Evolutionary conservation across 2,329 filamentous ascomycete species (phyloP).

Genomic region (Colletotrichum tamarilloi): DNA sequence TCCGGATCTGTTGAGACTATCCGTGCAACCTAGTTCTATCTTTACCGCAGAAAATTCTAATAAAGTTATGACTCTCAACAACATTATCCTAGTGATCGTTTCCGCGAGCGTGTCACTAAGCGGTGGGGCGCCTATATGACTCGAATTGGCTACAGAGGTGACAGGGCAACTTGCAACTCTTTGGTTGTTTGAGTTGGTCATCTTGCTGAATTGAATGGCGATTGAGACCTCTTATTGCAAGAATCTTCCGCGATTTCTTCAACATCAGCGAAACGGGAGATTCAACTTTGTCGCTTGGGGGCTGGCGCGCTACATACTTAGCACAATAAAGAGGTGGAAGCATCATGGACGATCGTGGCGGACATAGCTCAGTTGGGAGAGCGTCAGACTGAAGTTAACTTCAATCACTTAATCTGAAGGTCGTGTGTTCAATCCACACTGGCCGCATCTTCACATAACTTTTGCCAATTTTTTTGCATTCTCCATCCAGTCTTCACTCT

Average conservation of each 20-base stretch:
- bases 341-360: conserved; percentile 9
- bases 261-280: background rate
- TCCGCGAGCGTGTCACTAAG: background rate
- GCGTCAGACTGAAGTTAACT: conserved; percentile 35
- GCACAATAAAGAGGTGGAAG: accelerated
- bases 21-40: background rate
- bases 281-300: too few species aligned
- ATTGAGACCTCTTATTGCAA: background rate
- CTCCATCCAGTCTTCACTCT: too few species aligned
- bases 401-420: conserved; percentile 35
- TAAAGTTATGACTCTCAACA: background rate
- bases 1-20: background rate
- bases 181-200: background rate
- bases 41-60: background rate
- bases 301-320: too few species aligned
- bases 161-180: too few species aligned
- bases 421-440: conserved; percentile 37
- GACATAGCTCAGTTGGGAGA: conserved; percentile 37
- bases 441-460: conserved; percentile 21
- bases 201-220: background rate
- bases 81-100: background rate
- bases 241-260: background rate
- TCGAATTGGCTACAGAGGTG: background rate
- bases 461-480: background rate
- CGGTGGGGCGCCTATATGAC: background rate